Percentiles rank a stretch among this genome's conserved stretches.
phyloP scores from a whole-genome alignment of 2,329 filamentous ascomycete species.

The Byssochlamys sp. region DNA sequence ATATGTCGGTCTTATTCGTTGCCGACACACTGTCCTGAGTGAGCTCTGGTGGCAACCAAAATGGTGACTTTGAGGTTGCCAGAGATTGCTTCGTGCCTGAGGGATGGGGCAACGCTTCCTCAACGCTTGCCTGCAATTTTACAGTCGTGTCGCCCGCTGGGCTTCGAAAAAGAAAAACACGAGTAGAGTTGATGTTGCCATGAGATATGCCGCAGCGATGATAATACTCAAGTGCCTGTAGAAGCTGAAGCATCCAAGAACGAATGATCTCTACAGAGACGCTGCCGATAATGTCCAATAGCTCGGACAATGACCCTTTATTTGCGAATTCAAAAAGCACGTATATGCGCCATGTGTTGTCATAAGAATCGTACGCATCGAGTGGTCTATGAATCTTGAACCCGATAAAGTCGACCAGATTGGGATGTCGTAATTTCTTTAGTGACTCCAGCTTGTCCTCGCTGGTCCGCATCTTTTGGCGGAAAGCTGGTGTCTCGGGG shows the following conservation, averaged over 20 bases:
- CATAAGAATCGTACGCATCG: conserved; percentile 29
- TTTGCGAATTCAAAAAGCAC: conserved; percentile 68
- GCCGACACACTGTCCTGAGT: conserved; percentile 45
- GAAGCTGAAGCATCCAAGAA: conserved; percentile 81
- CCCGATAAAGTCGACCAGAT: conserved; percentile 69
- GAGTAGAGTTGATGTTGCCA: conserved; percentile 68
- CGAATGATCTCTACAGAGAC: conserved; percentile 67
- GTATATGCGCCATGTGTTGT: conserved; percentile 58
- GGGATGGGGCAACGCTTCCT: conserved; percentile 42
- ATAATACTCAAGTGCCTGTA: conserved; percentile 79
- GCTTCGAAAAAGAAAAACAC: conserved; percentile 67
- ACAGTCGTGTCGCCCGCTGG: conserved; percentile 58
- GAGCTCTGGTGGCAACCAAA: conserved; percentile 76
- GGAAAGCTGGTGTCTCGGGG: conserved; percentile 55
- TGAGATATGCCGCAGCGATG: conserved; percentile 79
- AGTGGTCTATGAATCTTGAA: conserved; percentile 61
- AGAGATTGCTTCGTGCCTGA: conserved; percentile 32
- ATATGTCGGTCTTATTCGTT: conserved; percentile 77
- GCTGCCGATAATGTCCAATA: conserved; percentile 67
- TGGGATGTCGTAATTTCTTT: conserved; percentile 64
- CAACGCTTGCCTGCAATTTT: conserved; percentile 42
- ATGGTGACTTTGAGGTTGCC: conserved; percentile 61
- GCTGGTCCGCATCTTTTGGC: conserved; percentile 64
- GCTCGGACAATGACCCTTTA: conserved; percentile 71
- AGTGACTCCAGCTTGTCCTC: conserved; percentile 68